Evolutionary conservation across 352 stramenopile genomes (phyloP).

Genomic region (Blastocystis sp.): DNA sequence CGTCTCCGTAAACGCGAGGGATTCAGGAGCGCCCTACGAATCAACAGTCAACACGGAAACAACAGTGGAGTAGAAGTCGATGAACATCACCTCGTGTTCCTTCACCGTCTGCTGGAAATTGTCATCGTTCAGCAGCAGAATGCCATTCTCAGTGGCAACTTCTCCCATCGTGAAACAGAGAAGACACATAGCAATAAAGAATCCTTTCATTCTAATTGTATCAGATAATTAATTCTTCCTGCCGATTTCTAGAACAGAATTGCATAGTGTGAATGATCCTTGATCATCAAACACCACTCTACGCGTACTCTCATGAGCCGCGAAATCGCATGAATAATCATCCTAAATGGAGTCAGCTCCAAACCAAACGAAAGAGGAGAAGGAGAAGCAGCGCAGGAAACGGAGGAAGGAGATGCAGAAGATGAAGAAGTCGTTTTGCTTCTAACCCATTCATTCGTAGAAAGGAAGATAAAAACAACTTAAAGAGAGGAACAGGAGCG

Average conservation of each 20-base stretch:
- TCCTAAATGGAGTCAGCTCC: background rate
- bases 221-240: background rate
- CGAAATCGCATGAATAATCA: background rate
- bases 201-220: background rate
- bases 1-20: background rate
- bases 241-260: background rate
- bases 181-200: slow-evolving; percentile 13
- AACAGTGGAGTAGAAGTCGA: slow-evolving; percentile 59
- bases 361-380: slow-evolving; percentile 24
- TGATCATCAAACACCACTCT: background rate
- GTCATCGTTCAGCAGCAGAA: slow-evolving; percentile 40
- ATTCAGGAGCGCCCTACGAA: slow-evolving; percentile 18
- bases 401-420: slow-evolving; percentile 52
- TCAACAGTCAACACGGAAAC: background rate
- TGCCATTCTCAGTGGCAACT: slow-evolving; percentile 40
- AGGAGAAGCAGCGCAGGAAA: slow-evolving; percentile 44
- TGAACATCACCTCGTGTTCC: slow-evolving; percentile 32
- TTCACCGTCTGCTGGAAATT: slow-evolving; percentile 41
- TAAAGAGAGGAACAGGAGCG: background rate
- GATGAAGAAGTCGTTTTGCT: slow-evolving; percentile 9
- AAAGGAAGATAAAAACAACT: slow-evolving; percentile 4
- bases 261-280: slow-evolving; percentile 4
- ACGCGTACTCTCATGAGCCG: background rate
- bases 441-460: background rate
- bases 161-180: background rate